Base-by-base conservation (phyloP, 371 early-diverging fungal species). In the Homolaphlyctis polyrhiza region DNA sequence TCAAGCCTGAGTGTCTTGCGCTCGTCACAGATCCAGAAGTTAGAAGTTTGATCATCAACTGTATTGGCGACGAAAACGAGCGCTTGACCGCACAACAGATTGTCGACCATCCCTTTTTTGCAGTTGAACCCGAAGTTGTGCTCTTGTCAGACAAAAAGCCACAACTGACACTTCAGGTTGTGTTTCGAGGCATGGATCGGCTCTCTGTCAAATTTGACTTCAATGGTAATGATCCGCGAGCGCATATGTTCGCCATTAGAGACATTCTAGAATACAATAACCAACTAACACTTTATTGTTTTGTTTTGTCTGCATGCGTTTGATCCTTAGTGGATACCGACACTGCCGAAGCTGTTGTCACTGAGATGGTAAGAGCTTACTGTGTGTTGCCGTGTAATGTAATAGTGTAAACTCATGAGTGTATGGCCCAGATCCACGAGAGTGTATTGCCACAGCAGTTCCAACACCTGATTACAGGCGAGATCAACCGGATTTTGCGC, bases 181-280 rank as follows among this genome's bases (percentile, higher is more conserved):
- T 91, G 16, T 91, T 92, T 67, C 88, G 86, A 64, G 91, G 90
- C 27, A 87, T 83, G 72, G 92, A 91, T 67, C 85, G 83, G 60
- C 75, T 87, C 16, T 88, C 92, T 6, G 90, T 94, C 28, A 92
- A 91, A 68, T 95, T 95, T 82, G 89, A 89, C 63, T 94, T 91
- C 74, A 89, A 94, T 71, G 70, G 72, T 70, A 57, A 1, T n/a
- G n/a, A n/a, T n/a, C n/a, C n/a, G n/a, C n/a, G n/a, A n/a, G n/a
- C n/a, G n/a, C n/a, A n/a, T 28, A 3, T 1, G 35, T 18, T 59
- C 43, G 28, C 34, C 36, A 49, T n/a, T n/a, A n/a, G n/a, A n/a
- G n/a, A n/a, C n/a, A n/a, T n/a, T n/a, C n/a, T n/a, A n/a, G n/a
- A n/a, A n/a, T n/a, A 63, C 13, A 62, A 13, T 60, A 59, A 21